phyloP scores from a whole-genome alignment of 306 rosid genomes.

The Prunus davidiana region DNA sequence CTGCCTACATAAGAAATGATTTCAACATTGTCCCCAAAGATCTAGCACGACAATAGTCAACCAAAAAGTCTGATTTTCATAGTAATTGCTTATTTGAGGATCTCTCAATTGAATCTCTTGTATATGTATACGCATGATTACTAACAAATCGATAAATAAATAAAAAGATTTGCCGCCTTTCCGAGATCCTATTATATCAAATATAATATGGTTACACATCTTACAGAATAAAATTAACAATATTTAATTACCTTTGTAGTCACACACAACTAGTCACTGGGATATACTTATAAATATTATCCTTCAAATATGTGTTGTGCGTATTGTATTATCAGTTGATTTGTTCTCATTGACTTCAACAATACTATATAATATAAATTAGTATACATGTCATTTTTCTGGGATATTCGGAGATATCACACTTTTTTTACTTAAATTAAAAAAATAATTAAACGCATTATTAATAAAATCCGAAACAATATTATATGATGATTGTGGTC shows the following conservation, averaged over 20 bases:
- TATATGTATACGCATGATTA: accelerated
- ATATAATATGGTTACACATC: neutral
- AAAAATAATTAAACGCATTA: neutral
- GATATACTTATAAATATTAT: neutral
- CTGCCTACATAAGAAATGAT: neutral
- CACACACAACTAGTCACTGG: neutral
- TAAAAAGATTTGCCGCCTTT: neutral
- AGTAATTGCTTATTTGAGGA: neutral
- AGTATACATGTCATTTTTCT: neutral
- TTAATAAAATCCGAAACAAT: neutral
- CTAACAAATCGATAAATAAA: too few relatives aligned
- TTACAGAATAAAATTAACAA: constrained; percentile 16
- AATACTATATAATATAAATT: neutral
- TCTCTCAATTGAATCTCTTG: too few relatives aligned
- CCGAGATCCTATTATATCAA: constrained; percentile 1
- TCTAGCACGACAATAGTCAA: neutral
- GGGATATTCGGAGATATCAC: neutral
- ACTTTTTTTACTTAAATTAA: too few relatives aligned
- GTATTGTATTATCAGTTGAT: too few relatives aligned
- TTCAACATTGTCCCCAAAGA: neutral
- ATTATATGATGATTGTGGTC: neutral
- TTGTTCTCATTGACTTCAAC: neutral
- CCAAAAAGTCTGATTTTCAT: neutral
- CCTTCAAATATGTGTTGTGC: neutral
- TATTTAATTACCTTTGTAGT: neutral